Evolutionary conservation across 305 asterid species (phyloP).

Genomic region (Ajuga reptans): DNA sequence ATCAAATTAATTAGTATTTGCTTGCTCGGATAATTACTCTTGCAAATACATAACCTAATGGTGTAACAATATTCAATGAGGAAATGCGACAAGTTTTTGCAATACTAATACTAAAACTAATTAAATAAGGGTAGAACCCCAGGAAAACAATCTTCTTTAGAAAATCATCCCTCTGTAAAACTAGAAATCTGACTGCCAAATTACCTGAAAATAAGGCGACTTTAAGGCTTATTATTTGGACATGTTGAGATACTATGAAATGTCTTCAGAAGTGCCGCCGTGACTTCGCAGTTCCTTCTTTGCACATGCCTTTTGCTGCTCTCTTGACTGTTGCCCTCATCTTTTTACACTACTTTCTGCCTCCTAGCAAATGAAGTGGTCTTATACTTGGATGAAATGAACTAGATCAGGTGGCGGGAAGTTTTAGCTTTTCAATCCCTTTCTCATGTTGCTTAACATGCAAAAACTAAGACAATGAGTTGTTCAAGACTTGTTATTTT

Average conservation of each 20-base stretch:
- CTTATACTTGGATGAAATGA: slow-evolving; percentile 14
- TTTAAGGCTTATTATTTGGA: neutral
- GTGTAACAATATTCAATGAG: neutral
- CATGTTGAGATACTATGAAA: neutral
- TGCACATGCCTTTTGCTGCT: neutral
- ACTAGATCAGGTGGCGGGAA: slow-evolving; percentile 1
- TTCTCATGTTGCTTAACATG: neutral
- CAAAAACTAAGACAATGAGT: neutral
- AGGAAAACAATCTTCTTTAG: neutral
- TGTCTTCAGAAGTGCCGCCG: neutral
- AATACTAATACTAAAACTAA: neutral
- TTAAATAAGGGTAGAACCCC: neutral
- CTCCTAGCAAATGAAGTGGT: neutral
- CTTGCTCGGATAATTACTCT: neutral
- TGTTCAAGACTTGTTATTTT: neutral
- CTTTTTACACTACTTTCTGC: slow-evolving; percentile 7
- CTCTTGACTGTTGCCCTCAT: neutral
- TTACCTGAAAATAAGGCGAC: neutral
- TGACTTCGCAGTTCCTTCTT: neutral
- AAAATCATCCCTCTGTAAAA: neutral
- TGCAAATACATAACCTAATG: neutral
- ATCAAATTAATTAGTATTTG: neutral
- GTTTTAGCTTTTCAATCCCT: neutral
- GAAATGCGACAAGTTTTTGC: too few relatives aligned
- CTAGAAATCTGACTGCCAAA: neutral